Conservation (phyloP, 768 basidiomycete genomes). For the Phaffia australis region DNA sequence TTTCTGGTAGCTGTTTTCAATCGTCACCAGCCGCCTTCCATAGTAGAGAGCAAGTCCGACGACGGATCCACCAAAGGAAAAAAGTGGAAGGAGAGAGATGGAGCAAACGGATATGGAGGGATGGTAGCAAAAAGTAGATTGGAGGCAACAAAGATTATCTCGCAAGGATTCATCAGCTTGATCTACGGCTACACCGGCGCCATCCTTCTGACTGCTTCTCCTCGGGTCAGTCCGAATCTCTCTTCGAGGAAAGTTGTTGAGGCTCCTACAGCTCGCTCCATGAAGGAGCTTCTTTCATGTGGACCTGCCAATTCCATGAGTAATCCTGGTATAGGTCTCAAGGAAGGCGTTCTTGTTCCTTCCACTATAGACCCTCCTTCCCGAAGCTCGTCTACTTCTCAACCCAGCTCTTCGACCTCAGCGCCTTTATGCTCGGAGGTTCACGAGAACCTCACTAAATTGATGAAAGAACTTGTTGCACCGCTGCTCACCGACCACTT, state of each 20-base stretch:
- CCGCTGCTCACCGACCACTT: constrained; percentile 6
- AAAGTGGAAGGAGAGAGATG: constrained; percentile 2
- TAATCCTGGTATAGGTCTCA: background rate
- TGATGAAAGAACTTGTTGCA: constrained; percentile 17
- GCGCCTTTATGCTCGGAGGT: too few species aligned
- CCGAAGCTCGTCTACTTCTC: too few species aligned
- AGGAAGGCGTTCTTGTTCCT: constrained; percentile 2
- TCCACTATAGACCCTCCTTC: background rate
- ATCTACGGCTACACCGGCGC: constrained; percentile 19
- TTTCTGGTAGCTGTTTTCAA: constrained; percentile 8
- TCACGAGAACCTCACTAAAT: constrained; percentile 12
- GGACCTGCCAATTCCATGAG: background rate
- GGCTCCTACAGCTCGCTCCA: too few species aligned
- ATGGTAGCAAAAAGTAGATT: background rate
- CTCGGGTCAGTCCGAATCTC: too few species aligned
- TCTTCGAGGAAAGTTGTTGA: too few species aligned
- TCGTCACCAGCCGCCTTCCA: background rate
- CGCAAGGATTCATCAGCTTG: background rate
- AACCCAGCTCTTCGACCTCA: too few species aligned
- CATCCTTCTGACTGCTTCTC: background rate
- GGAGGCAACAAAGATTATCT: background rate
- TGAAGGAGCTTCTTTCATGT: constrained; percentile 9
- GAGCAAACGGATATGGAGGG: background rate
- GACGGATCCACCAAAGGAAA: background rate
- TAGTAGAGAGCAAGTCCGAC: constrained; percentile 1